These are phyloP conservation scores for Begonia fuchsioides DNA, from an alignment of 306 rosid genomes.

Conservation along the genomic window DNA sequence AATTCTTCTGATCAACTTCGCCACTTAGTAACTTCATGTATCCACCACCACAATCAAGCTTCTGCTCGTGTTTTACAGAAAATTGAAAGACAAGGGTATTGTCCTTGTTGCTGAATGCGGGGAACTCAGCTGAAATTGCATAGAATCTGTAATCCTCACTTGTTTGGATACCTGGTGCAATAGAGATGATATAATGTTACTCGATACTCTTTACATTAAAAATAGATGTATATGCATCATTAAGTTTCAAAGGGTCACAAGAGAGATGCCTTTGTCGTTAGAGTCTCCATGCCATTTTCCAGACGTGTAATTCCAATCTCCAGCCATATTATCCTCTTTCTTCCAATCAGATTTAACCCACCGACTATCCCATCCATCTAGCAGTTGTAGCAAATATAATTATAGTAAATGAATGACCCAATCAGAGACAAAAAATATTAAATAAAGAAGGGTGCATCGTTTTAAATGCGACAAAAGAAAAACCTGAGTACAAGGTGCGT, in stretches of 20 bases:
- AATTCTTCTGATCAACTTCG: slow-evolving; percentile 88
- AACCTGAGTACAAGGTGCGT: background rate
- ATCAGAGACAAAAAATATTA: background rate
- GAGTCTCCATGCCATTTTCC: slow-evolving; percentile 91
- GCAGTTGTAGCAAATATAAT: slow-evolving; percentile 13
- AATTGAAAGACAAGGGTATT: slow-evolving; percentile 81
- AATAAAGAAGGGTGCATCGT: background rate
- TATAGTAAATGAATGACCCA: background rate
- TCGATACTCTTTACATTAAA: background rate
- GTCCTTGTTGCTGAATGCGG: slow-evolving; percentile 93
- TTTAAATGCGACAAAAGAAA: background rate
- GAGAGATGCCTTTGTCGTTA: slow-evolving; percentile 55
- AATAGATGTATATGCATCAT: no score
- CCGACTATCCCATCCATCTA: slow-evolving; percentile 83
- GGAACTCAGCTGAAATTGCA: slow-evolving; percentile 92
- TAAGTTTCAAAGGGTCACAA: background rate
- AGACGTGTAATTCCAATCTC: slow-evolving; percentile 92
- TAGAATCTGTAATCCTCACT: slow-evolving; percentile 92
- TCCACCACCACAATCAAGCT: slow-evolving; percentile 99
- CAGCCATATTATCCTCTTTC: slow-evolving; percentile 70
- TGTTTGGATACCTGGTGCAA: slow-evolving; percentile 74
- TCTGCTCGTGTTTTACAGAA: slow-evolving; percentile 94
- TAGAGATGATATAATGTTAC: background rate
- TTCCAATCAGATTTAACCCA: slow-evolving; percentile 99
- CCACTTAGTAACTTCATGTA: slow-evolving; percentile 91